Base-by-base conservation (phyloP, 441 rosid species). In the Gossypium schwendimanii region DNA sequence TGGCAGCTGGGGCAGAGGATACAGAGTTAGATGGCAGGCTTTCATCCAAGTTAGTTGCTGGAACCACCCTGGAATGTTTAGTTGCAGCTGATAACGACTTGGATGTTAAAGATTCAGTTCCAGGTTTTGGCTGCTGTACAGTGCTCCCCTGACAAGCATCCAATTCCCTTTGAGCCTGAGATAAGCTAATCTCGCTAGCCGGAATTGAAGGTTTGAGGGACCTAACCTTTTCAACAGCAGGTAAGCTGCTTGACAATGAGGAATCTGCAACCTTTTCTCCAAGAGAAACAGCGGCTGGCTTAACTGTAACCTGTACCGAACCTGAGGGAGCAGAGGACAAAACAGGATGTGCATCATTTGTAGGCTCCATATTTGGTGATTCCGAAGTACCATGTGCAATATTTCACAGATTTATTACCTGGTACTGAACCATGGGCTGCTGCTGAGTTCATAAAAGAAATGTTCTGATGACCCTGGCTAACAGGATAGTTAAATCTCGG, bases 391-490 rank as follows among this genome's bases (percentile, higher is more conserved):
- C 79, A 73, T 83, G 87, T 53, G 76, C 63, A 59, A 85, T 65
- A 72, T 71, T 52, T 23, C 47, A 41, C 47, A 41, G 47, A 41
- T 41, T 41, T 41, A 41, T 41, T 80, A 75, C 63, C 79, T 47
- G 82, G 82, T 65, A 79, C 49, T 14, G 84, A 72, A 69, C 69
- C 82, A 72, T 73, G 80, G 55, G 80, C 78, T 73, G 88, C 78
- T 68, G 84, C 74, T 54, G 93, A 76, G 79, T 83, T 88, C 69
- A 75, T 70, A 65, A 81, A 76, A 44, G 91, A 78, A 54, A 86
- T 82, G 71, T 82, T 88, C 81, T 86, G 97, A 47, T 89, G 79
- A 53, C 82, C 87, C 71, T 93, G 97, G 77, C 72, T 78, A 69
- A 82, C 81, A 8, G 91, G 53, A 77, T 81, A 86, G 68, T 81